These are phyloP conservation scores for Raffaelea arxii DNA, from an alignment of 2,329 filamentous ascomycete genomes.

Conservation along the genomic window DNA sequence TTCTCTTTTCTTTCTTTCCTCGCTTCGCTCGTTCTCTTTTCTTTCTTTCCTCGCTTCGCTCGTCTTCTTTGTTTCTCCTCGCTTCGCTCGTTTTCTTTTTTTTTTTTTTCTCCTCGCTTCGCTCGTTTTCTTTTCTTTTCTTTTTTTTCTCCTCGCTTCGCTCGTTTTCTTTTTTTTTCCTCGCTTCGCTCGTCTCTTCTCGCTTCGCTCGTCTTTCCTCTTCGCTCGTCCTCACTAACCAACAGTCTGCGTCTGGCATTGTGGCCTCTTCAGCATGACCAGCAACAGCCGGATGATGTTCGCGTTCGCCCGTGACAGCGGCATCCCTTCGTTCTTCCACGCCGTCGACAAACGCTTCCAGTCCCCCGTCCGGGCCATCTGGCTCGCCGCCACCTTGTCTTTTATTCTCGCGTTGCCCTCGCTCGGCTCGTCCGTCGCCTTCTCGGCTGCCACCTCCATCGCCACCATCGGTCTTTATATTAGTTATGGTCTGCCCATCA, in stretches of 20 bases:
- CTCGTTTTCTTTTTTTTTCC: neutral
- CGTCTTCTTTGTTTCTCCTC: too few species aligned
- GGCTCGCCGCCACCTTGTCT: slow-evolving; percentile 42
- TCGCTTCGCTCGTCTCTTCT: too few species aligned
- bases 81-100: slow-evolving; percentile 46
- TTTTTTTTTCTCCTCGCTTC: slow-evolving; percentile 34
- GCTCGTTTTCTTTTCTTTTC: neutral
- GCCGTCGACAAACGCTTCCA: slow-evolving; percentile 39
- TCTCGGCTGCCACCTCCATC: slow-evolving; percentile 48
- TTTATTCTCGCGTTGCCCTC: slow-evolving; percentile 47
- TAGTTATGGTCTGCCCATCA: slow-evolving; percentile 46
- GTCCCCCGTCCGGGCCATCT: slow-evolving; percentile 42
- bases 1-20: neutral
- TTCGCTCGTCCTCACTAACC: neutral
- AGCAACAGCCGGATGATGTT: slow-evolving; percentile 51
- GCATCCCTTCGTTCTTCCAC: slow-evolving; percentile 44
- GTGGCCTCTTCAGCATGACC: slow-evolving; percentile 48
- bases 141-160: neutral
- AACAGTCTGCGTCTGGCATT: slow-evolving; percentile 49
- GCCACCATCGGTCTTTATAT: slow-evolving; percentile 50
- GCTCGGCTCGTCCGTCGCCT: slow-evolving; percentile 44
- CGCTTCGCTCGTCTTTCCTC: too few species aligned
- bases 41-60: neutral
- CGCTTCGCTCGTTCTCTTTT: neutral
- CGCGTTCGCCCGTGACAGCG: slow-evolving; percentile 45